phyloP scores from a whole-genome alignment of 345 rosid species.

The Melaleuca quinquenervia region DNA sequence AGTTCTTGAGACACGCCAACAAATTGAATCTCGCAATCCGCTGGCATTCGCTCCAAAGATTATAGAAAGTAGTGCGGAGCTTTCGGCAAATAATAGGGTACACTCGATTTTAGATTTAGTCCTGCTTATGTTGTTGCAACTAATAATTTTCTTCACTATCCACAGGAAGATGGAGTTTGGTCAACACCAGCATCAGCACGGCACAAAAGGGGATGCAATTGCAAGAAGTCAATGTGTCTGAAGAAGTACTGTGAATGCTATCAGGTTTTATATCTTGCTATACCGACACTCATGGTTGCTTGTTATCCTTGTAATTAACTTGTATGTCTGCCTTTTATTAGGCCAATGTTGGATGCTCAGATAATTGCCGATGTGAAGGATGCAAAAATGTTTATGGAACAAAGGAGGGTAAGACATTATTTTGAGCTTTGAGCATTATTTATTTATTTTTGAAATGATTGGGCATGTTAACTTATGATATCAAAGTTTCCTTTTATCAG shows the following conservation, averaged over 20 bases:
- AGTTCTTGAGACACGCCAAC: conserved; percentile 43
- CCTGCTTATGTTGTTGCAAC: background rate
- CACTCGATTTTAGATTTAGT: background rate
- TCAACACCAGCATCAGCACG: conserved; percentile 32
- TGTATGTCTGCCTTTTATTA: background rate
- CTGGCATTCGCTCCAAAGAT: conserved; percentile 58
- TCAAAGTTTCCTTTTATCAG: background rate
- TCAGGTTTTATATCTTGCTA: conserved; percentile 25
- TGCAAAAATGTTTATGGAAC: conserved; percentile 48
- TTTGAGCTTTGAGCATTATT: background rate
- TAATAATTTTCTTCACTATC: background rate
- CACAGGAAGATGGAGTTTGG: conserved; percentile 28
- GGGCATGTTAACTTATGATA: background rate
- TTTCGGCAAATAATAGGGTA: conserved; percentile 15
- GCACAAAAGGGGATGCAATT: conserved; percentile 60
- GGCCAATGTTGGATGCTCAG: conserved; percentile 57
- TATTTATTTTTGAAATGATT: background rate
- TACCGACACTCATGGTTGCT: background rate
- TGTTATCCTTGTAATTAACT: background rate
- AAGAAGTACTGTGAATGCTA: conserved; percentile 71
- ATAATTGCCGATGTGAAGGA: conserved; percentile 55
- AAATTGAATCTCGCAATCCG: conserved; percentile 52
- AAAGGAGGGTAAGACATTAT: conserved; percentile 35
- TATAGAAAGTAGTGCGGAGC: conserved; percentile 11
- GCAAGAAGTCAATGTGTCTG: conserved; percentile 58